Evolutionary conservation across 176 grass and related monocot species (phyloP).

Genomic region (Oryza brachyantha): DNA sequence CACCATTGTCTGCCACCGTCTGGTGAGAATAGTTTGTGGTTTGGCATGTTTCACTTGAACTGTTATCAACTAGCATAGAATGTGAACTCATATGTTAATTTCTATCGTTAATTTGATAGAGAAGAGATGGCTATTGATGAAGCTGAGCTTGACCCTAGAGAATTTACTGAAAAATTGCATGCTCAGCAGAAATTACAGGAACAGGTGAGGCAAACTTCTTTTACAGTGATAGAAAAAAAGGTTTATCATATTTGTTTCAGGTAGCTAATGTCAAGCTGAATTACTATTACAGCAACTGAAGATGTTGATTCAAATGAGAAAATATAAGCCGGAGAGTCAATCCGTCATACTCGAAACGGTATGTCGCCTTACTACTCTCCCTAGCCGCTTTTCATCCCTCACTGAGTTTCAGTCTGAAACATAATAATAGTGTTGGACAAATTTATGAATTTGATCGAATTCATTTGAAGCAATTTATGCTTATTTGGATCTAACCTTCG

Average conservation of each 20-base stretch:
- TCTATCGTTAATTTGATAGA: conserved; percentile 37
- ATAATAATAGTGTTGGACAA: neutral
- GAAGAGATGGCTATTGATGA: conserved; percentile 89
- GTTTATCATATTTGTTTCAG: neutral
- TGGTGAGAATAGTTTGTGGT: conserved; percentile 4
- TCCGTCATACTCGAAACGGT: conserved; percentile 50
- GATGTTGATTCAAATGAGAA: conserved; percentile 60
- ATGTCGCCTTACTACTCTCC: conserved; percentile 25
- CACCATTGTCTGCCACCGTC: neutral
- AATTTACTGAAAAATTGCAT: conserved; percentile 58
- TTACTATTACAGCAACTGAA: conserved; percentile 61
- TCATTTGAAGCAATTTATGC: neutral
- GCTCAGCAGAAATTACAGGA: conserved; percentile 55
- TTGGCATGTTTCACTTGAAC: neutral
- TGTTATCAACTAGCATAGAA: neutral
- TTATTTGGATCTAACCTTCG: conserved; percentile 7
- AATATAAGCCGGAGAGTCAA: conserved; percentile 59
- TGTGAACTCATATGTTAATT: neutral
- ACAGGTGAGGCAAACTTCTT: conserved; percentile 34
- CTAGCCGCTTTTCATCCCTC: neutral
- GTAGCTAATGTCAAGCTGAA: neutral
- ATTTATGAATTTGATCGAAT: neutral
- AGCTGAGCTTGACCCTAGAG: conserved; percentile 60
- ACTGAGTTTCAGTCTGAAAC: no score
- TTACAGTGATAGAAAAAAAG: neutral